phyloP scores from a whole-genome alignment of 2,329 filamentous ascomycete genomes.

The Dactylonectria macrodidyma region DNA sequence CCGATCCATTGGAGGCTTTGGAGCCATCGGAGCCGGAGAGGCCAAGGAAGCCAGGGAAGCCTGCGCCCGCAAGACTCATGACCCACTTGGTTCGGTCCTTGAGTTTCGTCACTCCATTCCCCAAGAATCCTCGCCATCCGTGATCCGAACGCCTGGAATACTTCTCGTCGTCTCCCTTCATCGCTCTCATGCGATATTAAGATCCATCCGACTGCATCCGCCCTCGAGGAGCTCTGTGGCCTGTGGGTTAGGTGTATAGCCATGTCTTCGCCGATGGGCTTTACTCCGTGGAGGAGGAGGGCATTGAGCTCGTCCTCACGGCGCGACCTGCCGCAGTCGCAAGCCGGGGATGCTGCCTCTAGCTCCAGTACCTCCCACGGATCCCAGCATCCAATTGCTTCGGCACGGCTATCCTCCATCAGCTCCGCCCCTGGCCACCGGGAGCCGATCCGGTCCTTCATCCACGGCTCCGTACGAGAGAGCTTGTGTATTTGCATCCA shows the following conservation, averaged over 20 bases:
- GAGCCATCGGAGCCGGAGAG: too few relatives aligned
- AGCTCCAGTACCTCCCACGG: conserved; percentile 45
- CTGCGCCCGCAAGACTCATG: too few relatives aligned
- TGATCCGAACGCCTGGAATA: conserved; percentile 42
- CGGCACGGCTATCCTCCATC: conserved; percentile 58
- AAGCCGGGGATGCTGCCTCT: conserved; percentile 47
- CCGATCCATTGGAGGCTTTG: too few relatives aligned
- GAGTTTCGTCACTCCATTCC: conserved; percentile 48
- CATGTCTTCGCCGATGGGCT: conserved; percentile 65
- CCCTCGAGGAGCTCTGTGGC: conserved; percentile 34
- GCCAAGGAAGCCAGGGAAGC: too few relatives aligned
- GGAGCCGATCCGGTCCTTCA: conserved; percentile 80
- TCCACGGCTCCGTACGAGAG: conserved; percentile 75
- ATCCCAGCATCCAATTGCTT: conserved; percentile 34
- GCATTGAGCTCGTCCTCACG: conserved; percentile 56
- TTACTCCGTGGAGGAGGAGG: conserved; percentile 64
- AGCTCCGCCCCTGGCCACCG: conserved; percentile 60
- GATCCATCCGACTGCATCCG: conserved; percentile 31
- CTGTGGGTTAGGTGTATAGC: conserved; percentile 30
- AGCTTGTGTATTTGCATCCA: conserved; percentile 51
- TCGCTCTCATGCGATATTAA: conserved; percentile 44
- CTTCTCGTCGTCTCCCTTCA: conserved; percentile 20
- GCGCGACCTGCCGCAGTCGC: conserved; percentile 43
- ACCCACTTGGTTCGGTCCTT: conserved; percentile 44
- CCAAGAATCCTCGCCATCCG: conserved; percentile 38